Base-by-base conservation (phyloP, 306 rosid genomes). In the Cicer arietinum region DNA sequence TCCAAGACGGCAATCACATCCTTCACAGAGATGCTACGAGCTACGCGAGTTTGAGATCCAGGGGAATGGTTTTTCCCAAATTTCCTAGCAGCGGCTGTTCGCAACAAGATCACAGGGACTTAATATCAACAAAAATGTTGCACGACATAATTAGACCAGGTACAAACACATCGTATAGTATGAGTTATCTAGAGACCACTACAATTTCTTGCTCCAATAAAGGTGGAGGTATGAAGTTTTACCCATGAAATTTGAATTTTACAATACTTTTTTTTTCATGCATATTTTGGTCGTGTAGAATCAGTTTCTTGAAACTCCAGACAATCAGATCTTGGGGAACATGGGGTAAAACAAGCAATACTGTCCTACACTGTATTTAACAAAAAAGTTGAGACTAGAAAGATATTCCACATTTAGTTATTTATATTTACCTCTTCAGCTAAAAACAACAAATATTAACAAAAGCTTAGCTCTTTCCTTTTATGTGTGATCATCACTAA, bases 1-100 rank as follows among this genome's bases (percentile, higher is more conserved):
- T 90, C 96, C 71, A 94, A 88, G 54, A 84, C 96, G 20, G 92
- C 90, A 79, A 94, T 89, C 61, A 91, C 94, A 80, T 94, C 98
- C 87, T 87, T 90, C 30, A 91, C 81, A 56, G 89, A 83, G 69
- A 94, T 86, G 74, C 85, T 88, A 13, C 91, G 90, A 67, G 81
- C 89, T 71, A 88, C 85, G 75, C 73, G 81, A 35, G 84, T 63
- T 53, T 94, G 97, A 58, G 84, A 60, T 54, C 66, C 68, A 3
- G 59, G 57, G 48, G 13, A 83, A 68, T 91, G 92, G 67, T 77
- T 90, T 82, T 84, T 88, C 80, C 92, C 97, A 69, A 56, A 71
- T 74, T 88, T 91, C 78, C 79, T 84, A 12, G 43, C 54, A 69
- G 79, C 7, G 60, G 96, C 98, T 85, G 90, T 45, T n/a, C 25